These are phyloP conservation scores for Parmales sp. DNA, from an alignment of 108 stramenopile species.

Conservation along the genomic window DNA sequence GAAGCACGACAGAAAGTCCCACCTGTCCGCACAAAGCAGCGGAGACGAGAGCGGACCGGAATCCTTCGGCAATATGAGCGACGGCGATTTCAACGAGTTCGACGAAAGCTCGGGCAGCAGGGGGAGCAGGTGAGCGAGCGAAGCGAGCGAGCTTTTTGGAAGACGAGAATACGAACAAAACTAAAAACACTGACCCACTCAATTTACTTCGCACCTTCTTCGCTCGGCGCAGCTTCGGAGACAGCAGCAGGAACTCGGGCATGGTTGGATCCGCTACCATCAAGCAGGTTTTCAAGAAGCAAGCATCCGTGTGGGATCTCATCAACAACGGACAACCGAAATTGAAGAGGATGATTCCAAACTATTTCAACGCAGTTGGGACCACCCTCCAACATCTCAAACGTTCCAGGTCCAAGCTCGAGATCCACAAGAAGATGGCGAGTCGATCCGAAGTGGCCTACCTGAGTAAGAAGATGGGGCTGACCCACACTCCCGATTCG, in stretches of 20 bases:
- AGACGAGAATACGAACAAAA: no score
- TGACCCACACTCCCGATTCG: background rate
- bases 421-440: constrained; percentile 9
- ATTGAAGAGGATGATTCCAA: background rate
- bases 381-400: background rate
- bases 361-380: background rate
- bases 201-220: no score
- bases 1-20: background rate
- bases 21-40: background rate
- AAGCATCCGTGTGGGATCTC: background rate
- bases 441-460: background rate
- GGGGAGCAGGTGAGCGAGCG: background rate
- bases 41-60: background rate
- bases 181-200: no score
- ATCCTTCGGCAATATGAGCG: background rate
- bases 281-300: constrained; percentile 5
- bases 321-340: constrained; percentile 10
- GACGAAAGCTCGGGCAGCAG: background rate
- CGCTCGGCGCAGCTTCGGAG: no score
- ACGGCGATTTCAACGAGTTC: background rate
- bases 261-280: background rate
- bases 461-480: background rate
- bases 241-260: no score
- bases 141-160: no score
- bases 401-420: background rate